Evolutionary conservation across 805 yeast species (phyloP), one percentile per base, ranked within the genome.

Genomic region (Kodamaea lidongshanica): DNA sequence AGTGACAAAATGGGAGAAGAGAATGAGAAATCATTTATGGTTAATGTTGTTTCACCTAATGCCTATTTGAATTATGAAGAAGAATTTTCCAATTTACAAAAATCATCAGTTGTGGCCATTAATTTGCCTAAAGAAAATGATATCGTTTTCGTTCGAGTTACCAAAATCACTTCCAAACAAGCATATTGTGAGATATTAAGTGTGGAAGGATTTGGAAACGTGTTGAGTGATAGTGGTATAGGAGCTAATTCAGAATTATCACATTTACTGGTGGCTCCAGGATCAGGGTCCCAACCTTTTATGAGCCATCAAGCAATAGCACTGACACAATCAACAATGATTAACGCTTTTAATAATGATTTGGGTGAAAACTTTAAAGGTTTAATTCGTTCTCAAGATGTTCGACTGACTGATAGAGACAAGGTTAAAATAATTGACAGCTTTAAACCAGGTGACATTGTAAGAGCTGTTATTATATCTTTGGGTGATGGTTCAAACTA

Each of bases 401-500:
- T 92, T 2, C 68, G 96, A 37, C 79, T 89, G 12, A 85, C 96
- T 0, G 96, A 92, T 42, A 67, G 95, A 47, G 98, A 92, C 50
- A 74, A 75, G 46, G 88, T 87, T 18, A 79, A 80, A 46, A 69
- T 89, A 19, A 70, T 74, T 34, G 84, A 84, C 12, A 70, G 87
- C 49, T 92, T 79, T 58, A 72, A 72, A 43, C 97, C 97, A 0
- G 96, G 96, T 10, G 99, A 92, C 55, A 74, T 92, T 30, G 83
- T 92, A 3, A 68, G 95, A 38, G 96, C 95, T 0, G 64, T 70
- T 41, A 79, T 88, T 6, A 61, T 73, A n/a, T 84, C 95, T 0
- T 61, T 92, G 19, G 99, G 99, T 33, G 98, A 92, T 56, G 97
- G 97, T 6, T 69, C 81, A 12, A 84, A 85, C 52, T 92, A 88